Evolutionary conservation across 345 rosid species (phyloP).

Genomic region (Syzygium aqueum): DNA sequence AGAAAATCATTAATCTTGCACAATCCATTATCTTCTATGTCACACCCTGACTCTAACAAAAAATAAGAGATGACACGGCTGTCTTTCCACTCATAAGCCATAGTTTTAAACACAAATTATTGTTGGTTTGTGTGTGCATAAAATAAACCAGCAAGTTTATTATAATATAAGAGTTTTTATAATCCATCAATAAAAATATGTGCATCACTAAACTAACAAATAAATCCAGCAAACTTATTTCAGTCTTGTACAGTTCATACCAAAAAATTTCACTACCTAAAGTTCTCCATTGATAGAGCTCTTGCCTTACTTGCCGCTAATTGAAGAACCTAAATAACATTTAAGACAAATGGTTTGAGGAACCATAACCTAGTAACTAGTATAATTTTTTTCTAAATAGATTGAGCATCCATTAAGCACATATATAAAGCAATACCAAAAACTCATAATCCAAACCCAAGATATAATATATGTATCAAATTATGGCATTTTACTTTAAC

Average conservation of each 20-base stretch:
- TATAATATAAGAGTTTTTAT: too few relatives aligned
- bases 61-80: background rate
- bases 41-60: background rate
- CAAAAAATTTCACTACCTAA: too few relatives aligned
- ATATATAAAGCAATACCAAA: background rate
- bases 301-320: background rate
- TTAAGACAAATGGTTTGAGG: background rate
- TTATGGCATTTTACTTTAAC: too few relatives aligned
- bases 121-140: too few relatives aligned
- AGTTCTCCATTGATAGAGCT: fast-evolving
- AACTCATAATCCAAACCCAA: background rate
- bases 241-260: too few relatives aligned
- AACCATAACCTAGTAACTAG: background rate
- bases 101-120: too few relatives aligned
- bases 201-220: background rate
- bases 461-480: too few relatives aligned
- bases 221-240: background rate
- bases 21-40: background rate
- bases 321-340: background rate
- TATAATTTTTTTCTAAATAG: background rate
- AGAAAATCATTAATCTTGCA: background rate
- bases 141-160: too few relatives aligned
- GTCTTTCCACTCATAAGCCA: background rate
- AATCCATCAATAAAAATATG: background rate
- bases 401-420: background rate